Evolutionary conservation across 1,139 yeast genomes (phyloP).

Genomic region (Hyphopichia burtonii): DNA sequence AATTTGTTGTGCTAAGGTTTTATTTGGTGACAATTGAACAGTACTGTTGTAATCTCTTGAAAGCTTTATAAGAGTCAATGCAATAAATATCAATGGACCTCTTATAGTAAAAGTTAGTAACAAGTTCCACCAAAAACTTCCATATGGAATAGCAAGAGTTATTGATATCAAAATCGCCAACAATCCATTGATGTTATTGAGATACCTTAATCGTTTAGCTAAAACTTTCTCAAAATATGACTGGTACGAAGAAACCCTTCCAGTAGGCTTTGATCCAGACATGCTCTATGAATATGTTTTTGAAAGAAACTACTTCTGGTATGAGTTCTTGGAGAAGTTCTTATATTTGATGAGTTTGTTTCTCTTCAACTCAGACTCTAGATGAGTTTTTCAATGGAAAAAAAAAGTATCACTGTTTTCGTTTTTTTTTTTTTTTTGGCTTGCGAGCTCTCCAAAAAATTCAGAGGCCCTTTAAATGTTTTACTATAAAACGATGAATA

Average conservation of each 20-base stretch:
- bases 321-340: no score
- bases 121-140: conserved; percentile 31
- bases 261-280: conserved; percentile 5
- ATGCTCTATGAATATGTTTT: background rate
- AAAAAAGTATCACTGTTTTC: background rate
- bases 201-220: conserved; percentile 35
- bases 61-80: conserved; percentile 39
- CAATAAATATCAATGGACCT: conserved; percentile 31
- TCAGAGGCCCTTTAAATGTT: no score
- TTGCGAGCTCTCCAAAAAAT: no score
- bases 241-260: conserved; percentile 20
- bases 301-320: no score
- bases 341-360: no score
- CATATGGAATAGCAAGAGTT: conserved; percentile 26
- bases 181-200: conserved; percentile 30
- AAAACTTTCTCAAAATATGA: conserved; percentile 31
- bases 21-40: conserved; percentile 50
- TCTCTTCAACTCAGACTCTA: background rate
- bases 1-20: conserved; percentile 49
- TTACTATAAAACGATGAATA: no score
- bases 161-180: conserved; percentile 27
- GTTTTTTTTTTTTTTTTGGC: background rate
- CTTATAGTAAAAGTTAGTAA: conserved; percentile 23
- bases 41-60: conserved; percentile 51
- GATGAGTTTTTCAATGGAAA: background rate